phyloP scores from a whole-genome alignment of 306 rosid species.

The Dalbergia cochinchinensis region DNA sequence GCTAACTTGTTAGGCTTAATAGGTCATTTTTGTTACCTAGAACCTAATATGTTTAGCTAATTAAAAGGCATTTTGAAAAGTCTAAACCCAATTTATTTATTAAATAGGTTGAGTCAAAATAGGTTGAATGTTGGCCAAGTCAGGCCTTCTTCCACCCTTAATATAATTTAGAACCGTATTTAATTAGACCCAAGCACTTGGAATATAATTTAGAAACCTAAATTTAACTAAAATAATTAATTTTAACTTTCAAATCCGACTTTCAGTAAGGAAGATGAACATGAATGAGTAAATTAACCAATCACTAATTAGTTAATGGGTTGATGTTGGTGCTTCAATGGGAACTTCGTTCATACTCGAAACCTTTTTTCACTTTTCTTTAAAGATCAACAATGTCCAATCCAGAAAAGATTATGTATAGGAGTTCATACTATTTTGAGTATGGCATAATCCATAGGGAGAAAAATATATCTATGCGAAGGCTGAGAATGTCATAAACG shows the following conservation, averaged over 20 bases:
- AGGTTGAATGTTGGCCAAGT: no score
- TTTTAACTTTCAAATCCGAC: background rate
- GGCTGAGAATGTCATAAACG: background rate
- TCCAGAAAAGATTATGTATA: conserved; percentile 3
- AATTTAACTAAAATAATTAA: background rate
- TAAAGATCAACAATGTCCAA: conserved; percentile 23
- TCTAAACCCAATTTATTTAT: no score
- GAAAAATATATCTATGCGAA: background rate
- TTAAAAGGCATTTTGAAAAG: no score
- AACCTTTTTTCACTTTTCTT: conserved; percentile 11
- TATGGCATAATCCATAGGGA: conserved; percentile 14
- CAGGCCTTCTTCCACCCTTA: no score
- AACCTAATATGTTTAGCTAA: no score
- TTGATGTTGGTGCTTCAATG: conserved; percentile 30
- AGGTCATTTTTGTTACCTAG: no score
- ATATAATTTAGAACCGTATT: conserved; percentile 11
- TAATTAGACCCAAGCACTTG: background rate
- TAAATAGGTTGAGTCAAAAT: no score
- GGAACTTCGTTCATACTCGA: conserved; percentile 12
- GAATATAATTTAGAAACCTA: background rate
- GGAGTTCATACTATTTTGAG: conserved; percentile 20
- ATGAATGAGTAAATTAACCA: background rate
- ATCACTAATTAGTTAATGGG: background rate
- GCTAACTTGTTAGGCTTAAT: no score
- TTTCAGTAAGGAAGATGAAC: background rate